phyloP scores from a whole-genome alignment of 139 green algal species.

The Chlamydomonas sphaeroides region DNA sequence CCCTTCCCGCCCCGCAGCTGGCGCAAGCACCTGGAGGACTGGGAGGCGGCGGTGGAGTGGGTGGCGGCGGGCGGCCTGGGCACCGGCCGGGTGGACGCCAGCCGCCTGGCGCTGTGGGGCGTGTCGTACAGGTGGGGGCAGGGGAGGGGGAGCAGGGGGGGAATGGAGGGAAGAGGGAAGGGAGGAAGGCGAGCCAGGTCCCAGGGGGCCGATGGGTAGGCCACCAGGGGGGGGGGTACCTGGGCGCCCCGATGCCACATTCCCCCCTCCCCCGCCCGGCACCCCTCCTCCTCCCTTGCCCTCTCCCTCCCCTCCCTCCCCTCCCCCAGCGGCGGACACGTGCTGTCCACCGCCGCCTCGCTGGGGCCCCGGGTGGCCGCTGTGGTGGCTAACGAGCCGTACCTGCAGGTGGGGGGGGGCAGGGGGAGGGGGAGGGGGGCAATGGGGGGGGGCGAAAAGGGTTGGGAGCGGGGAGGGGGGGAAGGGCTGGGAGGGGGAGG shows the following conservation, averaged over 20 bases:
- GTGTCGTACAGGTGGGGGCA: slow-evolving; percentile 31
- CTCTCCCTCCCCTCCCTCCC: too few species aligned
- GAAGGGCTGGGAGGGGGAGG: too few species aligned
- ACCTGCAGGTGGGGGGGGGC: slow-evolving; percentile 19
- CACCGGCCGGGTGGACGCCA: slow-evolving; percentile 6
- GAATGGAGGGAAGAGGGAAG: too few species aligned
- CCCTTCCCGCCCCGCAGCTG: not conserved
- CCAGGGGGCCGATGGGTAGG: too few species aligned
- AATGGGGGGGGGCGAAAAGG: too few species aligned
- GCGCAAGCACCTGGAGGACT: slow-evolving; percentile 50
- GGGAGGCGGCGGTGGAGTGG: slow-evolving; percentile 48
- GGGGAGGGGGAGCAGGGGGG: too few species aligned
- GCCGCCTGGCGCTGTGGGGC: slow-evolving; percentile 44
- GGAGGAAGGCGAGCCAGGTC: too few species aligned
- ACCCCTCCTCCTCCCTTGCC: too few species aligned
- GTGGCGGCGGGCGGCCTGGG: slow-evolving; percentile 34
- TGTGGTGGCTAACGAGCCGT: slow-evolving; percentile 50
- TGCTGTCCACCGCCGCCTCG: slow-evolving; percentile 25
- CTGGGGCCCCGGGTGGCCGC: slow-evolving; percentile 11
- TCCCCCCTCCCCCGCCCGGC: too few species aligned
- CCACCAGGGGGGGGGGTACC: too few species aligned
- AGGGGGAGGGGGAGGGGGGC: not conserved
- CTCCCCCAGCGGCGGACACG: slow-evolving; percentile 21
- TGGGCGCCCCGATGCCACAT: too few species aligned
- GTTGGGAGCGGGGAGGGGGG: too few species aligned